These are phyloP conservation scores for Guadua angustifolia DNA, from an alignment of 176 grass and related monocot species.

Conservation along the genomic window DNA sequence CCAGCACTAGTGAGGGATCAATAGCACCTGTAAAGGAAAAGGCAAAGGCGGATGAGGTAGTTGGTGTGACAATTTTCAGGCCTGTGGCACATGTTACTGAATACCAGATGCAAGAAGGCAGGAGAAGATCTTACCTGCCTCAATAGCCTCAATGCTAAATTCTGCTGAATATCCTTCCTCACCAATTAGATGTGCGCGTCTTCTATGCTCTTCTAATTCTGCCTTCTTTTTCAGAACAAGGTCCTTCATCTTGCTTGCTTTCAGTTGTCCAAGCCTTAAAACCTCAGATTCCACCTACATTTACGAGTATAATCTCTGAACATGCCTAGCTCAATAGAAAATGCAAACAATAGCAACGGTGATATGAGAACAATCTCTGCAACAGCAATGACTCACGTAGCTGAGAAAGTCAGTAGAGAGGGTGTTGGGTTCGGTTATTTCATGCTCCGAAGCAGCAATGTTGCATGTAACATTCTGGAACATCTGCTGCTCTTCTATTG, in stretches of 20 bases:
- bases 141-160: conserved; percentile 76
- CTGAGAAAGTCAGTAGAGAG: conserved; percentile 73
- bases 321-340: not conserved
- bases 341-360: conserved; percentile 5
- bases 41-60: not conserved
- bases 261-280: conserved; percentile 78
- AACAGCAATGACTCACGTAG: conserved; percentile 54
- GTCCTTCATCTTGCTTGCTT: conserved; percentile 87
- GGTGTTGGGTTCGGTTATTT: conserved; percentile 74
- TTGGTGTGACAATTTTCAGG: conserved; percentile 10
- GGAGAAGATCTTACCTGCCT: conserved; percentile 64
- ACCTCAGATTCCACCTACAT: conserved; percentile 87
- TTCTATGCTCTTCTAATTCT: conserved; percentile 74
- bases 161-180: conserved; percentile 67
- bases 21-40: conserved; percentile 63
- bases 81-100: not conserved
- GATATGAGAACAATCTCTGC: conserved; percentile 22
- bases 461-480: conserved; percentile 84
- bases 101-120: not conserved
- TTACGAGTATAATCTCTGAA: conserved; percentile 29
- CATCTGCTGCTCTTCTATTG: conserved; percentile 81
- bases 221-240: conserved; percentile 86
- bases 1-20: conserved; percentile 73
- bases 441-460: conserved; percentile 76
- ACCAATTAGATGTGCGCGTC: conserved; percentile 60